These are phyloP conservation scores for Yarrowia sp. DNA, from an alignment of 805 yeast species.

Conservation along the genomic window DNA sequence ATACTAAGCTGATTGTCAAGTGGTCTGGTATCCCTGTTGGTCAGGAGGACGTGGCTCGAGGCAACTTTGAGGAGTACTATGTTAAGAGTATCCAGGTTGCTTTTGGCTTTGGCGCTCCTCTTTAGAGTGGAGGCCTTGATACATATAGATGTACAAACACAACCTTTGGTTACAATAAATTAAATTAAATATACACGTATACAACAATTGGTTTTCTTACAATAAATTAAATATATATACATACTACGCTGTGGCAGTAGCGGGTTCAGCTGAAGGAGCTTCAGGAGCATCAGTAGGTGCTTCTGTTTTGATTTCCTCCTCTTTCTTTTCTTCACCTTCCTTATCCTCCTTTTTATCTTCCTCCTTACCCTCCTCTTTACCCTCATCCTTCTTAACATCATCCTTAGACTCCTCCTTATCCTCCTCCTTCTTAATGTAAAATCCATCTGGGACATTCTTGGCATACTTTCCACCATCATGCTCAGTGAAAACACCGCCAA, in stretches of 20 bases:
- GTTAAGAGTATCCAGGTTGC: slow-evolving; percentile 84
- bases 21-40: slow-evolving; percentile 94
- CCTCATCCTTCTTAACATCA: not conserved
- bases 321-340: not conserved
- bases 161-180: not conserved
- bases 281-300: not conserved
- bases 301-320: not conserved
- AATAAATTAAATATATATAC: slow-evolving; percentile 9
- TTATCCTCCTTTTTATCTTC: not conserved
- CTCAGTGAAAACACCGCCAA: slow-evolving; percentile 45
- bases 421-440: slow-evolving; percentile 40
- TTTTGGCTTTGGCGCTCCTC: slow-evolving; percentile 93
- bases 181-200: not conserved
- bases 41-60: slow-evolving; percentile 82
- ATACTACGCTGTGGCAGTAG: not conserved
- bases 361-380: not conserved
- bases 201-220: not conserved
- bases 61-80: slow-evolving; percentile 85
- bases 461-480: slow-evolving; percentile 50
- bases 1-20: slow-evolving; percentile 72
- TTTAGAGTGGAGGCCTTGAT: slow-evolving; percentile 41
- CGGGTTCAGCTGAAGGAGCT: not conserved
- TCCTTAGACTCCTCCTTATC: not conserved
- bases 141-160: not conserved
- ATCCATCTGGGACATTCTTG: slow-evolving; percentile 85